Conservation (phyloP, 2,329 filamentous ascomycete genomes). For the Alternaria metachromatica region DNA sequence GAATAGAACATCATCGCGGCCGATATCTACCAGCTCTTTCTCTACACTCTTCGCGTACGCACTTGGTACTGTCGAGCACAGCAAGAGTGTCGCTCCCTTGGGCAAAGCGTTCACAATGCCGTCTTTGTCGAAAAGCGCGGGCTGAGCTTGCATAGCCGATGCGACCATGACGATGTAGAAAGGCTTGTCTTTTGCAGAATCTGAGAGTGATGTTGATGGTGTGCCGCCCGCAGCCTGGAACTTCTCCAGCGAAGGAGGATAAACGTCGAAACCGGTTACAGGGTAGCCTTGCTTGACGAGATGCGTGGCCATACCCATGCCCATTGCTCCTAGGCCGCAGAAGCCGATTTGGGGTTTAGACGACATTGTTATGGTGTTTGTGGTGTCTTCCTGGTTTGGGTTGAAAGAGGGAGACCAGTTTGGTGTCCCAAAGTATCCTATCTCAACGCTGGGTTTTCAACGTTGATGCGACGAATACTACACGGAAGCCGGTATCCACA, state of each 20-base stretch:
- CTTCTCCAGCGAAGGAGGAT: constrained; percentile 68
- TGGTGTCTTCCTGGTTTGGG: background rate
- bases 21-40: constrained; percentile 60
- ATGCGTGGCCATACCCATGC: constrained; percentile 80
- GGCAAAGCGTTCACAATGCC: constrained; percentile 60
- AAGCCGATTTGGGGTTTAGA: constrained; percentile 65
- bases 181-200: constrained; percentile 64
- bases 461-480: background rate
- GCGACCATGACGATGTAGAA: constrained; percentile 79
- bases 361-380: constrained; percentile 28
- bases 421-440: background rate
- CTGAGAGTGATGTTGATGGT: constrained; percentile 64
- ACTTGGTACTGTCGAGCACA: constrained; percentile 75
- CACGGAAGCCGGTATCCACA: background rate
- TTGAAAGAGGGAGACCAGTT: background rate
- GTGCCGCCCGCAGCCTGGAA: constrained; percentile 69
- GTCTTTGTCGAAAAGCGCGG: constrained; percentile 67
- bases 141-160: constrained; percentile 71
- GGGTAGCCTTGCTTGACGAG: constrained; percentile 70
- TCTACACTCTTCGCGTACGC: constrained; percentile 69
- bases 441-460: background rate
- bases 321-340: constrained; percentile 81
- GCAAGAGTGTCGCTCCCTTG: constrained; percentile 65
- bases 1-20: constrained; percentile 68
- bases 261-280: constrained; percentile 76